These are phyloP conservation scores for Komagataella phaffii DNA, from an alignment of 805 yeast species.

Conservation along the genomic window DNA sequence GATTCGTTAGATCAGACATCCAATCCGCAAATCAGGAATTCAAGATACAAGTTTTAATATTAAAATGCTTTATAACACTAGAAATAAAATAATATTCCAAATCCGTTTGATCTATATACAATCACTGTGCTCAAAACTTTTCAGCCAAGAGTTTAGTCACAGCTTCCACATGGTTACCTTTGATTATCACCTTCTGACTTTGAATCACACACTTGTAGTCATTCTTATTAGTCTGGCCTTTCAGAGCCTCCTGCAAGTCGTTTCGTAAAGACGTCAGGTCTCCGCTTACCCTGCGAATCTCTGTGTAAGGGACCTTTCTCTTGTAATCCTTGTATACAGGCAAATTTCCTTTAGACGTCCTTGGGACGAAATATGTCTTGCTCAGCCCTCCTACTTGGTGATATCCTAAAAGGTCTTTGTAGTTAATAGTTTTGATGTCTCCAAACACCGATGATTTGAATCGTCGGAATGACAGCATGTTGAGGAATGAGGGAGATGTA, in stretches of 20 bases:
- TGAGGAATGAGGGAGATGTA: background rate
- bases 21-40: background rate
- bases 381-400: slow-evolving; percentile 3
- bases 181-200: slow-evolving; percentile 38
- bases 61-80: background rate
- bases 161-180: slow-evolving; percentile 27
- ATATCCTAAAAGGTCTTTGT: background rate
- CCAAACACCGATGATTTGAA: background rate
- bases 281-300: slow-evolving; percentile 60
- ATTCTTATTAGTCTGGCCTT: slow-evolving; percentile 26
- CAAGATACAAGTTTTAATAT: background rate
- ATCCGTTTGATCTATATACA: background rate
- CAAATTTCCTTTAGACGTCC: slow-evolving; percentile 52
- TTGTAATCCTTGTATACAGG: slow-evolving; percentile 45
- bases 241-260: slow-evolving; percentile 43
- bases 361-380: slow-evolving; percentile 26
- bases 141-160: slow-evolving; percentile 21
- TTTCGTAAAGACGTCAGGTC: slow-evolving; percentile 49
- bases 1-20: background rate
- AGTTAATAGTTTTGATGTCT: background rate
- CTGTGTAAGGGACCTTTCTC: slow-evolving; percentile 13
- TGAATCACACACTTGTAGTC: slow-evolving; percentile 34
- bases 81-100: background rate
- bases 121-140: slow-evolving; percentile 11
- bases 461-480: background rate